Conservation (phyloP, 306 rosid species). For the Prunus salicina region DNA sequence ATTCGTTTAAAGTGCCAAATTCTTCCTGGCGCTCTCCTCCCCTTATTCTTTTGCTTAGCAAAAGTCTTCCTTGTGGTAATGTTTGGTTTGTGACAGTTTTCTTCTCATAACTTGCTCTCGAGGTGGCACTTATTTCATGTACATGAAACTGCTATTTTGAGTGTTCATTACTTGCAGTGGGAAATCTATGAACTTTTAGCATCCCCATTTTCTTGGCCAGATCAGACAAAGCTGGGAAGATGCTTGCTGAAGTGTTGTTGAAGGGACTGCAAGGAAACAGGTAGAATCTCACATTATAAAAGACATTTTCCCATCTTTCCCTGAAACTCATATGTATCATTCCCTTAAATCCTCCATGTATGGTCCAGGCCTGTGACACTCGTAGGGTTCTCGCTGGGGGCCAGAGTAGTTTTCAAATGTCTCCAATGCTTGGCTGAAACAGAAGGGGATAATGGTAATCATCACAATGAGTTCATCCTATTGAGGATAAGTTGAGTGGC, state of each 20-base stretch:
- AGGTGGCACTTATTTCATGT: background rate
- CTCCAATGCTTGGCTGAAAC: constrained; percentile 49
- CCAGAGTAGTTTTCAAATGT: constrained; percentile 64
- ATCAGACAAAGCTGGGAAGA: constrained; percentile 67
- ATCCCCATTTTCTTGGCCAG: constrained; percentile 29
- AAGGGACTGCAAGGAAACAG: constrained; percentile 62
- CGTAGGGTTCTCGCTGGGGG: constrained; percentile 64
- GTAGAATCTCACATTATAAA: constrained; percentile 37
- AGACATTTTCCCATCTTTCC: constrained; percentile 7
- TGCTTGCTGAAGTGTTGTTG: constrained; percentile 57
- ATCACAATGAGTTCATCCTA: constrained; percentile 12
- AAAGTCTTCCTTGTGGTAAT: background rate
- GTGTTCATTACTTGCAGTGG: background rate
- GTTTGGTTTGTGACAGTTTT: background rate
- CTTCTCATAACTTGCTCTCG: background rate
- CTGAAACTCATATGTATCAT: constrained; percentile 16
- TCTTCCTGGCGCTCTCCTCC: background rate
- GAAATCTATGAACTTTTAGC: background rate
- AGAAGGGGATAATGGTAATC: constrained; percentile 52
- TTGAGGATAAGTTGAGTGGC: background rate
- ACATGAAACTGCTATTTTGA: background rate
- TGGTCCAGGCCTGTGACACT: constrained; percentile 72
- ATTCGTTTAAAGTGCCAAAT: background rate
- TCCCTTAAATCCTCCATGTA: constrained; percentile 24
- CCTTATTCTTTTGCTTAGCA: background rate